phyloP scores from a whole-genome alignment of 2,329 filamentous ascomycete genomes.

The Plenodomus tracheiphilus region DNA sequence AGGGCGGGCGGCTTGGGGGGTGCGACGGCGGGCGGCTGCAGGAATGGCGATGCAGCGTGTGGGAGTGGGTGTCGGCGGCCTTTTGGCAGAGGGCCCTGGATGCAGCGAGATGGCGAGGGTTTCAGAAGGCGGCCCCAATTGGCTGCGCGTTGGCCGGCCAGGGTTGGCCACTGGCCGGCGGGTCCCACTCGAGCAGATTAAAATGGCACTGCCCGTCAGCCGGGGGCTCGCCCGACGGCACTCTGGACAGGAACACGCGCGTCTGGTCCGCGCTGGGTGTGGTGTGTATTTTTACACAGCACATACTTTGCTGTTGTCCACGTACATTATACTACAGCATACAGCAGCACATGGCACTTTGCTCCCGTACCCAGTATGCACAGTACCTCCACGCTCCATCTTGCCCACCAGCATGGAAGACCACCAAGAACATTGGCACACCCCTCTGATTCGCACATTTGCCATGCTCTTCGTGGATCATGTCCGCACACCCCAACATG shows the following conservation, averaged over 20 bases:
- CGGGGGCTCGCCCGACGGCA: no score
- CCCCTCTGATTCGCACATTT: no score
- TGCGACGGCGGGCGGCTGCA: slow-evolving; percentile 20
- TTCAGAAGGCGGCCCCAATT: slow-evolving; percentile 21
- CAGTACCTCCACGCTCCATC: no score
- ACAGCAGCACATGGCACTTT: no score
- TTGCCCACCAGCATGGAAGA: no score
- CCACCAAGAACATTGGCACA: no score
- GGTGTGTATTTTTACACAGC: background rate
- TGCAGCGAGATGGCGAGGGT: slow-evolving; percentile 21
- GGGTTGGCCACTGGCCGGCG: slow-evolving; percentile 5
- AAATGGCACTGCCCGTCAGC: no score
- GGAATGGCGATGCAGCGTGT: slow-evolving; percentile 10
- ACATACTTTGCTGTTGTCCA: background rate
- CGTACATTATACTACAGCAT: background rate
- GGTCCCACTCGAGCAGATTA: slow-evolving; percentile 20
- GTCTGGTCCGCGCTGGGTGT: slow-evolving; percentile 4
- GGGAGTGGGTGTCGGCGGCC: slow-evolving; percentile 19
- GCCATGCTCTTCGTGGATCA: background rate
- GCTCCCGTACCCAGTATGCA: no score
- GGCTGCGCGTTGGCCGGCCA: slow-evolving; percentile 15
- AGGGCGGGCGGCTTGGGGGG: slow-evolving; percentile 1
- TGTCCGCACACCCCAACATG: no score
- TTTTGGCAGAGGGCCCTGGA: slow-evolving; percentile 13
- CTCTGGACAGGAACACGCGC: slow-evolving; percentile 18